Conservation (phyloP, 2,329 filamentous ascomycete species). For the Xylaria polymorpha region DNA sequence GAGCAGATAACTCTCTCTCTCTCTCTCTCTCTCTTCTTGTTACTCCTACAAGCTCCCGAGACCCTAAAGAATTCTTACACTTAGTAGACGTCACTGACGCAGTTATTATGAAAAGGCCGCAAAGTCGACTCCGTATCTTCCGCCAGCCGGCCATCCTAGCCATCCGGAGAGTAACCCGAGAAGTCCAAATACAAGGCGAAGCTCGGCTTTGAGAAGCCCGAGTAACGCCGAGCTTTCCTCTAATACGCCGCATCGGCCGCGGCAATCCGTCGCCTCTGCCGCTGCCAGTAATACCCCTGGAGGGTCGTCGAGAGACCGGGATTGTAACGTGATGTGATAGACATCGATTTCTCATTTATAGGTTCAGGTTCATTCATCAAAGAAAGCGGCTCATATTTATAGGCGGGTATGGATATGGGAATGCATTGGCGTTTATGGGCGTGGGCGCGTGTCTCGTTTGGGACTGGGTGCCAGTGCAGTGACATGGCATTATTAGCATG, state of each 20-base stretch:
- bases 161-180: slow-evolving; percentile 57
- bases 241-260: slow-evolving; percentile 55
- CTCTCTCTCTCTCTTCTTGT: too few relatives aligned
- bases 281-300: slow-evolving; percentile 32
- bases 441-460: background rate
- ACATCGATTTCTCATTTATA: slow-evolving; percentile 1
- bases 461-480: background rate
- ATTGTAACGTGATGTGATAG: slow-evolving; percentile 49
- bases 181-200: slow-evolving; percentile 40
- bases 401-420: slow-evolving; percentile 16
- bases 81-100: slow-evolving; percentile 2
- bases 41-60: background rate
- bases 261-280: slow-evolving; percentile 38
- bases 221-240: slow-evolving; percentile 37
- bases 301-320: slow-evolving; percentile 44
- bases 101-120: slow-evolving; percentile 51
- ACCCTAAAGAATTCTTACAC: background rate
- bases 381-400: slow-evolving; percentile 25
- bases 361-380: slow-evolving; percentile 10
- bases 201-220: slow-evolving; percentile 31
- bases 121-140: slow-evolving; percentile 62
- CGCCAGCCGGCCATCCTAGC: slow-evolving; percentile 63
- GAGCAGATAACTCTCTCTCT: background rate
- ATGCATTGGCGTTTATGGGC: slow-evolving; percentile 26
- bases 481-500: slow-evolving; percentile 21